phyloP scores from a whole-genome alignment of 345 rosid genomes.

The Salix brachista region DNA sequence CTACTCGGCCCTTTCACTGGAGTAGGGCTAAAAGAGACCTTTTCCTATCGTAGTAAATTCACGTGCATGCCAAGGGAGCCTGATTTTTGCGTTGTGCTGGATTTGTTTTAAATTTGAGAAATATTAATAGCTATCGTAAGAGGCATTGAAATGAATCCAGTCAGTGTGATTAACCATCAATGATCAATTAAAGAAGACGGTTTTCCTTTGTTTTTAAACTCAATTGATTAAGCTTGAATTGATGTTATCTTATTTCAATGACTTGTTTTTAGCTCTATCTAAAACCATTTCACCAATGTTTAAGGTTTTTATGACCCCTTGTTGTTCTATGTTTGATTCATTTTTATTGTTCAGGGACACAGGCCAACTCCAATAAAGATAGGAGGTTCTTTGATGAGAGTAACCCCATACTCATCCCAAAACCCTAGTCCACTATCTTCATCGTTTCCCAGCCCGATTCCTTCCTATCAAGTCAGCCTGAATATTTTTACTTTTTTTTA shows the following conservation, averaged over 20 bases:
- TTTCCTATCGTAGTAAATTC: not conserved
- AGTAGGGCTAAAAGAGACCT: not conserved
- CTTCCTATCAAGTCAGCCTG: slow-evolving; percentile 84
- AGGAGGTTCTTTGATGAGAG: slow-evolving; percentile 50
- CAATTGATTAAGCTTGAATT: not conserved
- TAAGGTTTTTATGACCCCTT: not conserved
- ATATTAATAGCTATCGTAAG: no score
- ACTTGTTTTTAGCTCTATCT: not conserved
- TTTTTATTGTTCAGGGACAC: slow-evolving; percentile 55
- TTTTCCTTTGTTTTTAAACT: not conserved
- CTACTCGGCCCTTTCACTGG: not conserved
- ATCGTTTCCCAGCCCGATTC: slow-evolving; percentile 79
- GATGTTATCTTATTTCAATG: not conserved
- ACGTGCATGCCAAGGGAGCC: not conserved
- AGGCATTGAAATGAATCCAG: not conserved
- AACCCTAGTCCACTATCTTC: slow-evolving; percentile 87
- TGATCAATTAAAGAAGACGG: not conserved
- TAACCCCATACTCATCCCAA: slow-evolving; percentile 67
- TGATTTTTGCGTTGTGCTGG: no score
- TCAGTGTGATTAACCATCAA: not conserved
- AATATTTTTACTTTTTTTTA: no score
- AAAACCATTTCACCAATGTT: not conserved
- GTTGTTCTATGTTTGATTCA: not conserved
- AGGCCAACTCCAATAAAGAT: slow-evolving; percentile 56
- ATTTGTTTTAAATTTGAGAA: no score